These are phyloP conservation scores for Austroboletus rostrupii DNA, from an alignment of 1,284 basidiomycete genomes.

Conservation along the genomic window DNA sequence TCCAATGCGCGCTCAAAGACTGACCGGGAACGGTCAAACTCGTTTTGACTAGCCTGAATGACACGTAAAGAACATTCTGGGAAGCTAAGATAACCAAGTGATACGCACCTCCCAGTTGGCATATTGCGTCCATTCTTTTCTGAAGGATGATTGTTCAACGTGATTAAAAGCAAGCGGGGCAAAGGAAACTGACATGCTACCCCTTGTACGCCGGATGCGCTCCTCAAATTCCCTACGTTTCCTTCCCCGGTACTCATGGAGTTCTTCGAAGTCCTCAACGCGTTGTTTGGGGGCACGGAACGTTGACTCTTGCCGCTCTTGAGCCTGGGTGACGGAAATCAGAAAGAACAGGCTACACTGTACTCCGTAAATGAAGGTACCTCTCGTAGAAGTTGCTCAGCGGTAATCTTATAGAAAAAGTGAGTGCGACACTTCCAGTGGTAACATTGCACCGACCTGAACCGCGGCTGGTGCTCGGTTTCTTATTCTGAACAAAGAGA, in stretches of 20 bases:
- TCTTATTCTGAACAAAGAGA: conserved; percentile 62
- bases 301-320: conserved; percentile 93
- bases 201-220: conserved; percentile 84
- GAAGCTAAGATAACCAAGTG: neutral
- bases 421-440: conserved; percentile 7
- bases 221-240: conserved; percentile 98
- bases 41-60: conserved; percentile 87
- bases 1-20: conserved; percentile 97
- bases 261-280: conserved; percentile 96
- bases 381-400: conserved; percentile 96
- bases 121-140: conserved; percentile 80
- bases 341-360: conserved; percentile 3
- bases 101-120: conserved; percentile 73
- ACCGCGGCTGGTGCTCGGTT: conserved; percentile 91
- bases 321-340: conserved; percentile 52
- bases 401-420: conserved; percentile 71
- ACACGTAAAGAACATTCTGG: conserved; percentile 3
- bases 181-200: conserved; percentile 62
- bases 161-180: neutral
- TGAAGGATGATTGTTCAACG: conserved; percentile 25
- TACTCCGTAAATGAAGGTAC: conserved; percentile 36
- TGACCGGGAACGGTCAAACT: conserved; percentile 89
- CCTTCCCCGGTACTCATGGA: conserved; percentile 91
- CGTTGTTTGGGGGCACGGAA: conserved; percentile 91
- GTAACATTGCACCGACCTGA: conserved; percentile 51